These are phyloP conservation scores for Kitagawia praeruptora DNA, from an alignment of 129 eudicot species.

Conservation along the genomic window DNA sequence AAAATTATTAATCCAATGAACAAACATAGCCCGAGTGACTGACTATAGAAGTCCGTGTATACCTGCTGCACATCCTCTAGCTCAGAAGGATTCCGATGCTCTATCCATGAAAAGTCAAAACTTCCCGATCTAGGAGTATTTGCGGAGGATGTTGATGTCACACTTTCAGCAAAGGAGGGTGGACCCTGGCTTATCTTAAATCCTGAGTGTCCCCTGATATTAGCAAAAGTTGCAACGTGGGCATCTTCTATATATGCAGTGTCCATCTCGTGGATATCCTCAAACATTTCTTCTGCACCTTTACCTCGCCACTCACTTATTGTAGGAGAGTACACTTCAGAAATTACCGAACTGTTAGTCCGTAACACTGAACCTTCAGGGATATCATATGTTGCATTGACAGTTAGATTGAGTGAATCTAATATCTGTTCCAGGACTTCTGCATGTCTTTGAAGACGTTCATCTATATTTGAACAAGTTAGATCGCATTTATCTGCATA, in stretches of 20 bases:
- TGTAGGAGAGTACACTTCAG: constrained; percentile 61
- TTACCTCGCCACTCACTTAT: constrained; percentile 64
- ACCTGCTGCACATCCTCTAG: constrained; percentile 73
- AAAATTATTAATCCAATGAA: too few species aligned
- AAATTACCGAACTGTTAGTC: constrained; percentile 16
- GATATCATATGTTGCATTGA: constrained; percentile 36
- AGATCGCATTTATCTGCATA: constrained; percentile 79
- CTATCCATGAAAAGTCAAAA: constrained; percentile 67
- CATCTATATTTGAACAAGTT: constrained; percentile 49
- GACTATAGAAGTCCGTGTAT: not conserved
- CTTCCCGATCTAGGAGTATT: constrained; percentile 67
- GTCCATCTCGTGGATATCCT: constrained; percentile 94
- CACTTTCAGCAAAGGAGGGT: constrained; percentile 70
- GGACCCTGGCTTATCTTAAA: constrained; percentile 58
- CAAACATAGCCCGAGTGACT: not conserved
- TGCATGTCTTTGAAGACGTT: constrained; percentile 50
- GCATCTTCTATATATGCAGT: constrained; percentile 85
- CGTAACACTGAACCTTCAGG: constrained; percentile 45
- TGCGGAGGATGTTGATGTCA: constrained; percentile 73
- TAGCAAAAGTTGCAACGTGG: constrained; percentile 27
- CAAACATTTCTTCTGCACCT: constrained; percentile 86
- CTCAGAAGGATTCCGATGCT: constrained; percentile 53
- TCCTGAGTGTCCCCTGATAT: constrained; percentile 45
- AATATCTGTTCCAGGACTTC: constrained; percentile 68
- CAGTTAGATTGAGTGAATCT: constrained; percentile 41